Evolutionary conservation across 148 eudicot genomes (phyloP), one percentile per base, ranked within the genome.

Genomic region (Cornus suecica): DNA sequence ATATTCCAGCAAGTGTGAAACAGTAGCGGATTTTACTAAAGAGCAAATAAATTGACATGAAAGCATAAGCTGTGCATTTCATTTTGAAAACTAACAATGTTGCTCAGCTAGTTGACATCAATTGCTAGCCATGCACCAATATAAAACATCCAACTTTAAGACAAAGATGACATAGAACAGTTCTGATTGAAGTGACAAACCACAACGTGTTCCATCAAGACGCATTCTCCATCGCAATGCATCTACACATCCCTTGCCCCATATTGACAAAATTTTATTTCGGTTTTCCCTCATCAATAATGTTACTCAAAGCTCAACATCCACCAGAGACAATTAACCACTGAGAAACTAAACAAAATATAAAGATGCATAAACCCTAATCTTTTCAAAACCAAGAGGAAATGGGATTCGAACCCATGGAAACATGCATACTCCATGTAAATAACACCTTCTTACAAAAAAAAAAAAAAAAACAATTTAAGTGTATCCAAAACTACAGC

Each of bases 291-390:
- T 31, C 37, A 4, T 31, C 70, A 6, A 32, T 2, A 67, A 67
- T 67, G 26, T 10, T n/a, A 67, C 30, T 14, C 66, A 2, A 28
- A 65, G 68, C n/a, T 34, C 67, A 65, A 65, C 67, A 65, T 65
- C 68, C 1, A 30, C 20, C 20, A 31, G 5, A 22, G 8, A 67
- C 48, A 20, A 37, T 10, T 67, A 31, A 42, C 48, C 41, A 32
- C 70, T 28, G 27, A 31, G 5, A 22, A 20, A 58, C n/a, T 18
- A 67, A 67, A 32, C 48, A 31, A 6, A 67, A 66, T 29, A 30
- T 16, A 30, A 4, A 65, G 18, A 15, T 6, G 9, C 8, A 1
- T 9, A 30, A 5, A 30, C 18, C 29, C 69, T 29, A 31, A 23
- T 31, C 69, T 22, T 16, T 31, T 8, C 70, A 20, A 22, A 20